Base-by-base conservation (phyloP, 768 basidiomycete species). In the Gautieria morchelliformis region DNA sequence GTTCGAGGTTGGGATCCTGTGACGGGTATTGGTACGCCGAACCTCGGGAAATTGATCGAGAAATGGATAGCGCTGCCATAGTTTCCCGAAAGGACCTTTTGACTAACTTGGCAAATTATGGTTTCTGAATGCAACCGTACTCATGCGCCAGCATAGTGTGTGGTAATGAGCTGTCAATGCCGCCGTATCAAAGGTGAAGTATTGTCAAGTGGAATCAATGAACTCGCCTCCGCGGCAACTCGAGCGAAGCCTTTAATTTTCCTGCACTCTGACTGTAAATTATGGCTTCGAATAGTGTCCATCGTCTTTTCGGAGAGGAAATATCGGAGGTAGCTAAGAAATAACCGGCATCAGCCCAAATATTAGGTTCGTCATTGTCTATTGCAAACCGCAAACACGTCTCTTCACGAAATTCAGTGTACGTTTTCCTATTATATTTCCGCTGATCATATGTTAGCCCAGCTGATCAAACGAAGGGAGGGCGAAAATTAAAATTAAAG, bases 371-470 rank as follows among this genome's bases (percentile, higher is more conserved):
- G 53, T 19, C 2, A 40, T 19, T 8, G 6, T 9, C 22, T 41
- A 20, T 17, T 8, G 32, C 30, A 53, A 15, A 84, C 83, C 83
- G 78, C 54, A 83, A 71, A 66, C 89, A 91, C 0, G 79, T 68
- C 66, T 91, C 89, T 67, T 89, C 85, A 62, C 81, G 82, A 68
- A 88, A 92, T 35, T 91, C 85, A 8, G 80, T 71, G 62, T 89
- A 89, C 27, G 91, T 70, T 65, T 83, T 88, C 60, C 84, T 78
- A 67, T 92, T 92, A 63, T 80, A 78, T 69, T 77, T 83, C 17
- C 89, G 78, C 86, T 90, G 1, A 51, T 49, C 48, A 53, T 27
- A 30, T 12, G 46, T 17, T n/a, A 27, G 3, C 3, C 27, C 39
- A 27, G 37, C 39, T 30, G 42, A 27, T n/a, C 40, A 19, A 54